These are phyloP conservation scores for Boletus eberwhitei DNA, from an alignment of 768 basidiomycete species.

Conservation along the genomic window DNA sequence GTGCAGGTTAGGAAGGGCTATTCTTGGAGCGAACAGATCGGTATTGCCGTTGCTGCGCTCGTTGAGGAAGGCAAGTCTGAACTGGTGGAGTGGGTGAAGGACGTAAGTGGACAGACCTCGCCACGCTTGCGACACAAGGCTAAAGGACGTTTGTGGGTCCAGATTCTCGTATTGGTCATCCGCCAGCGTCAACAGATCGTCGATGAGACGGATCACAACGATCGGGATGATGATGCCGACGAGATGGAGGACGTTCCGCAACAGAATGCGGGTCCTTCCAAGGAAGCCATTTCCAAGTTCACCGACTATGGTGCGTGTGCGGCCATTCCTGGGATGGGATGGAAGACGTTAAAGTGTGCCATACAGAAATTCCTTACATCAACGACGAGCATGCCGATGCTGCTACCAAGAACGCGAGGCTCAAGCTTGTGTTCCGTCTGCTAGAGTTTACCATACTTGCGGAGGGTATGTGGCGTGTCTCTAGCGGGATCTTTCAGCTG, in stretches of 20 bases:
- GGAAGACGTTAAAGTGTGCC: background rate
- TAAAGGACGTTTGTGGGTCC: conserved; percentile 10
- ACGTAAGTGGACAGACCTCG: conserved; percentile 50
- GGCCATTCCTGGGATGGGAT: background rate
- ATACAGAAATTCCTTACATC: conserved; percentile 70
- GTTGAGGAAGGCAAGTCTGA: conserved; percentile 60
- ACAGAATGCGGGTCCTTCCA: conserved; percentile 47
- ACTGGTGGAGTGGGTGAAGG: conserved; percentile 76
- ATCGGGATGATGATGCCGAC: conserved; percentile 36
- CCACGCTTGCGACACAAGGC: conserved; percentile 21
- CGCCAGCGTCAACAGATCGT: conserved; percentile 57
- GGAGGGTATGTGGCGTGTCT: conserved; percentile 49
- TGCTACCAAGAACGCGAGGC: conserved; percentile 69
- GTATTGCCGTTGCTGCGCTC: conserved; percentile 75
- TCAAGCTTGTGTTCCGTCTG: conserved; percentile 85
- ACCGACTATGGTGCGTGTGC: conserved; percentile 71
- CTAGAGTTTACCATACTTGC: conserved; percentile 64
- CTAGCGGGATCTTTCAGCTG: background rate
- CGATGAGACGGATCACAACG: conserved; percentile 52
- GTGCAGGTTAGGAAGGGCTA: conserved; percentile 84
- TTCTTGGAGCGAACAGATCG: conserved; percentile 86
- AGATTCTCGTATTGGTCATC: conserved; percentile 65
- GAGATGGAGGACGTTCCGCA: conserved; percentile 32
- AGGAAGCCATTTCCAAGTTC: conserved; percentile 65
- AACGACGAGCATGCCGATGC: conserved; percentile 74